A percentile compares a stretch with the other conserved stretches of the same genome.
Conservation (phyloP, 2,329 filamentous ascomycete genomes). For the Hypoxylon sp. region DNA sequence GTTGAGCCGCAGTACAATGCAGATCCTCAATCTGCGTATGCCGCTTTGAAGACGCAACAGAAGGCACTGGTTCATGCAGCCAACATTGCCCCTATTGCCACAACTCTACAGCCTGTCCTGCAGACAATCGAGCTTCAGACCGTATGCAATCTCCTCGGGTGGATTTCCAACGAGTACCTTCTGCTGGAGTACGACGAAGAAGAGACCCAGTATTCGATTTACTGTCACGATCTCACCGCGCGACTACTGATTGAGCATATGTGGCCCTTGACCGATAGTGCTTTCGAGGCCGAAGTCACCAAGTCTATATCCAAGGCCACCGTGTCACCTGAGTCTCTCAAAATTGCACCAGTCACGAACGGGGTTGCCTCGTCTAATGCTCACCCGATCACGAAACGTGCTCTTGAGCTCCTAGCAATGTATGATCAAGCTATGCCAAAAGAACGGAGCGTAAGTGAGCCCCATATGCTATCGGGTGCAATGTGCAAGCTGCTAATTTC, state of each 20-base stretch:
- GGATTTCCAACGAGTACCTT: constrained; percentile 66
- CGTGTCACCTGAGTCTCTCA: constrained; percentile 57
- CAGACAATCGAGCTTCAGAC: constrained; percentile 57
- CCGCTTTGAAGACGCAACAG: constrained; percentile 57
- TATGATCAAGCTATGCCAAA: constrained; percentile 72
- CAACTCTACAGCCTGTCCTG: constrained; percentile 58
- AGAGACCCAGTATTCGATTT: constrained; percentile 58
- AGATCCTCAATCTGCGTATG: constrained; percentile 59
- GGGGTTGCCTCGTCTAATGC: constrained; percentile 64
- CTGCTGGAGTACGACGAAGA: constrained; percentile 65
- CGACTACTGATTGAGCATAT: constrained; percentile 64
- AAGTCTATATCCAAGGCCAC: constrained; percentile 61
- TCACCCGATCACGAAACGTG: constrained; percentile 64
- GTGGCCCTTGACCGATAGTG: constrained; percentile 63
- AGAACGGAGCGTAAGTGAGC: constrained; percentile 63
- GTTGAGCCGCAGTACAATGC: constrained; percentile 62
- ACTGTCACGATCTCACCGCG: constrained; percentile 64
- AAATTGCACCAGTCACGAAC: constrained; percentile 58
- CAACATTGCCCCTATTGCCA: constrained; percentile 61
- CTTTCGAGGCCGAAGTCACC: constrained; percentile 63
- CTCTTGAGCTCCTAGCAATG: constrained; percentile 65
- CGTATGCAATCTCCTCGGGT: constrained; percentile 64
- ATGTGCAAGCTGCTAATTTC: constrained; percentile 39
- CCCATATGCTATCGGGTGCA: not conserved
- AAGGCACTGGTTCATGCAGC: constrained; percentile 61